Base-by-base conservation (phyloP, 208 protist genomes). In the Crithidia bombi region DNA sequence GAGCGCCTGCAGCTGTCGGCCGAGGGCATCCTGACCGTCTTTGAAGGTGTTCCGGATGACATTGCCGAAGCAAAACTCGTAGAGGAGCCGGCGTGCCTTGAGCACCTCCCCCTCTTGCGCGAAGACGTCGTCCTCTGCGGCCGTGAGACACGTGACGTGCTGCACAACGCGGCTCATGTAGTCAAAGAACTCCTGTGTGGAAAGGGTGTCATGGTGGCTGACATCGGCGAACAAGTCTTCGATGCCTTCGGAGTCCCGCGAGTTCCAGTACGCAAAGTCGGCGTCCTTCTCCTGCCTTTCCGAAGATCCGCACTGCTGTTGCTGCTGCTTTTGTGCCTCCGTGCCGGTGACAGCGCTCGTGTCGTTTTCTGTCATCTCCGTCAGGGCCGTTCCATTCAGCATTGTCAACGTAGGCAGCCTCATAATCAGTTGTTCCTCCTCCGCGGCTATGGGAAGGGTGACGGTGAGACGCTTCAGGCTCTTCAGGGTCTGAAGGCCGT, bases 351-450 rank as follows among this genome's bases (percentile, higher is more conserved):
- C 26, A 15, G 2, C 38, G 19, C 23, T 26, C 32, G 35, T 63
- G 0, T 51, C 66, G 17, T 46, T 57, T 39, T 66, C 73, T 43
- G 58, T 28, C 57, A 56, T 21, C 41, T 69, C 72, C 0, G 33
- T 46, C 10, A 78, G 26, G 23, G 59, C 50, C 10, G 56, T 64
- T 12, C 65, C 76, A 26, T 69, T 70, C 17, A 74, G 59, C 28
- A 50, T 41, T 21, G 50, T 64, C 35, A 76, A 46, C 32, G 63
- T 49, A 10, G 85, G 78, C 14, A 96, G 62, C 21, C 72, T 43
- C 32, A 92, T 46, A 44, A 96, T 92, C 11, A 96, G 67, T 39
- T 90, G 77, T 47, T 94, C 83, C 75, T 96, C 90, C 63, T 91
- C 91, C 15, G 43, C 66, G 28, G 86, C 78, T 25, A 72, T 69